phyloP scores from a whole-genome alignment of 306 rosid species.

The Quercus gilva region DNA sequence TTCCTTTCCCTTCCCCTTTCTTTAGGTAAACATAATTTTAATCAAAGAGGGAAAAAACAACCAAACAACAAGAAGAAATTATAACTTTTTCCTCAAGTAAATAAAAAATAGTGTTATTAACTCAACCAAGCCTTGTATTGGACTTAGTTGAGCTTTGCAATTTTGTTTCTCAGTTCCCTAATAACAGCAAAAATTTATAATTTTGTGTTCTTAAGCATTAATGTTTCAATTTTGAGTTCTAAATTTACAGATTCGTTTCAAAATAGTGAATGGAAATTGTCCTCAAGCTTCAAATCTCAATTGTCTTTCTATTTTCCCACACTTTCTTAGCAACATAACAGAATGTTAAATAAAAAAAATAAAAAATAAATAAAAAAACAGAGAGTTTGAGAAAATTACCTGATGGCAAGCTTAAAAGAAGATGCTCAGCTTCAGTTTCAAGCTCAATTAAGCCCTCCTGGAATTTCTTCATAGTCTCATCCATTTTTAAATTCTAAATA shows the following conservation, averaged over 20 bases:
- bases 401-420: slow-evolving; percentile 47
- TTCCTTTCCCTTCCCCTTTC: no score
- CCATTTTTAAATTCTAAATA: slow-evolving; percentile 33
- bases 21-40: no score
- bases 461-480: slow-evolving; percentile 44
- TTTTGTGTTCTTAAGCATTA: neutral
- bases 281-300: neutral
- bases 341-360: no score
- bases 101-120: no score
- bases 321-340: neutral
- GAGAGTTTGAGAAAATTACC: slow-evolving; percentile 24
- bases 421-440: slow-evolving; percentile 46
- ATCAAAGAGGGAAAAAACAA: no score
- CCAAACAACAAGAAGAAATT: no score
- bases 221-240: neutral
- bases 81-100: no score
- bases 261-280: neutral
- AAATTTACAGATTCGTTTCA: neutral
- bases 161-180: no score
- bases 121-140: no score
- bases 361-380: no score
- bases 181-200: no score
- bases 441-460: slow-evolving; percentile 51
- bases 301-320: neutral
- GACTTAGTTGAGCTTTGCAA: no score